phyloP scores from a whole-genome alignment of 139 green algal species.

The Chlamydomonas schloesseri region DNA sequence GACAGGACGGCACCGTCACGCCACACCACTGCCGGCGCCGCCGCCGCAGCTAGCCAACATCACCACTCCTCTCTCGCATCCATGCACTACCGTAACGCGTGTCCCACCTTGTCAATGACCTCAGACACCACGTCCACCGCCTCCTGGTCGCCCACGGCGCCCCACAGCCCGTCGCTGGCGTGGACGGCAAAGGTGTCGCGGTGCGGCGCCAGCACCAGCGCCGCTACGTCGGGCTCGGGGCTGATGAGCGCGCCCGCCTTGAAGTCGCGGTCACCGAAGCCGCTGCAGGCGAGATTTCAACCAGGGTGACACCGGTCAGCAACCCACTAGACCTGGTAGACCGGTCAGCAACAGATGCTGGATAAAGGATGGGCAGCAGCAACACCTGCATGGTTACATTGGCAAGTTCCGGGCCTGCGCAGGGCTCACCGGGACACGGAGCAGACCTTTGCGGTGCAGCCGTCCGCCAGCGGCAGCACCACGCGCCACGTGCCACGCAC shows the following conservation, averaged over 20 bases:
- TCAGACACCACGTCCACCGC: conserved; percentile 67
- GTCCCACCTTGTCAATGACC: conserved; percentile 45
- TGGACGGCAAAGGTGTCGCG: conserved; percentile 73
- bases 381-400: too few relatives aligned
- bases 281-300: conserved; percentile 50
- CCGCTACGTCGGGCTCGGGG: conserved; percentile 73
- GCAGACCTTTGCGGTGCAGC: conserved; percentile 49
- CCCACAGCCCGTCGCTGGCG: conserved; percentile 69
- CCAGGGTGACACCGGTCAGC: too few relatives aligned
- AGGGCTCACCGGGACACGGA: conserved; percentile 46
- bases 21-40: too few relatives aligned
- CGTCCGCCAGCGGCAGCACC: conserved; percentile 39
- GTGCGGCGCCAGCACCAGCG: conserved; percentile 31
- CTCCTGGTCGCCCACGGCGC: conserved; percentile 69
- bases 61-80: too few relatives aligned
- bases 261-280: conserved; percentile 82
- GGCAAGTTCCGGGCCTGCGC: too few relatives aligned
- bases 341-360: too few relatives aligned
- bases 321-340: too few relatives aligned
- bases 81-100: too few relatives aligned
- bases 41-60: too few relatives aligned
- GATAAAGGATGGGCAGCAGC: too few relatives aligned
- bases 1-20: too few relatives aligned
- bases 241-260: conserved; percentile 75
- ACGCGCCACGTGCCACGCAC: conserved; percentile 49